These are phyloP conservation scores for Claviceps sorghi DNA, from an alignment of 2,329 filamentous ascomycete species.

Conservation along the genomic window DNA sequence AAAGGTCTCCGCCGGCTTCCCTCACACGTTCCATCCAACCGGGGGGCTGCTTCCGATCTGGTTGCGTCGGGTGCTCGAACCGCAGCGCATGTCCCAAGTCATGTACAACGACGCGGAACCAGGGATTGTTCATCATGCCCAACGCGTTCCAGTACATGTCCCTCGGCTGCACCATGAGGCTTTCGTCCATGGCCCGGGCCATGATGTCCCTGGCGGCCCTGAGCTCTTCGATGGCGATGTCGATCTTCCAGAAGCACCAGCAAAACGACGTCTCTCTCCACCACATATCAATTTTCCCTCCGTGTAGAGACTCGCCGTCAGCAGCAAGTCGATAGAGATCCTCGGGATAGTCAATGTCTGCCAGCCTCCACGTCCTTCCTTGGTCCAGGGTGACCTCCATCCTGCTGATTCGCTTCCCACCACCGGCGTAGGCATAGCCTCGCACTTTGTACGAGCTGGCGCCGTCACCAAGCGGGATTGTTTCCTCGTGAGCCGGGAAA, in stretches of 20 bases:
- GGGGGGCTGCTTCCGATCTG: slow-evolving; percentile 55
- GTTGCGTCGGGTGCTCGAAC: slow-evolving; percentile 83
- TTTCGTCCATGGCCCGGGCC: slow-evolving; percentile 79
- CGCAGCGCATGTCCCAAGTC: slow-evolving; percentile 46
- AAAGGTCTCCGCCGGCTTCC: slow-evolving; percentile 62
- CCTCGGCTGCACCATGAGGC: slow-evolving; percentile 70
- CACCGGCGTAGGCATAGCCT: slow-evolving; percentile 82
- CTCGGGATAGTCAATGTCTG: slow-evolving; percentile 69
- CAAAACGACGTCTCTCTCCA: slow-evolving; percentile 75
- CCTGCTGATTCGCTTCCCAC: slow-evolving; percentile 67
- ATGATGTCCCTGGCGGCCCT: slow-evolving; percentile 55
- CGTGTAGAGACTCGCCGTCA: slow-evolving; percentile 51
- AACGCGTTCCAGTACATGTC: slow-evolving; percentile 96
- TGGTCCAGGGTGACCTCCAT: slow-evolving; percentile 75
- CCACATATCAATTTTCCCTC: slow-evolving; percentile 63
- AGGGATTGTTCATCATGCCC: slow-evolving; percentile 97
- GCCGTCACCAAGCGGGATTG: slow-evolving; percentile 33
- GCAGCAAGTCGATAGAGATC: slow-evolving; percentile 58
- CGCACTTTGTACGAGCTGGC: slow-evolving; percentile 46
- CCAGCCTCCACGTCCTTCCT: slow-evolving; percentile 65
- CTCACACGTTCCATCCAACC: slow-evolving; percentile 94
- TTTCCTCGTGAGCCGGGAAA: slow-evolving; percentile 67
- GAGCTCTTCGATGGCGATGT: slow-evolving; percentile 49
- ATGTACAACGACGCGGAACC: slow-evolving; percentile 70
- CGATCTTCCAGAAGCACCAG: slow-evolving; percentile 83